Conservation (phyloP, 441 rosid genomes). For the Mallotus japonicus region DNA sequence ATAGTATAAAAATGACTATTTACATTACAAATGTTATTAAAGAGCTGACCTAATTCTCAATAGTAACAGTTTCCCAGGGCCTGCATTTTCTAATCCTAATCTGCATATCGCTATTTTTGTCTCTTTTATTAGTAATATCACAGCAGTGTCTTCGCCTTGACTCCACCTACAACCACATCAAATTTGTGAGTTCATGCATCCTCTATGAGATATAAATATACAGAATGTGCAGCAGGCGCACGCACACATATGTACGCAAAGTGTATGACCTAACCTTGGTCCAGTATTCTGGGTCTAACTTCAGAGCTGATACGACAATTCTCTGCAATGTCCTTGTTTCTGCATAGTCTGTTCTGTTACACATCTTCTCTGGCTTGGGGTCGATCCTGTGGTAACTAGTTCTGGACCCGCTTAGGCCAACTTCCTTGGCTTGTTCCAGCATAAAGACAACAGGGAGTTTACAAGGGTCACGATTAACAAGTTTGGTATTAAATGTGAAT, state of each 20-base stretch:
- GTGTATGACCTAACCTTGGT: conserved; percentile 38
- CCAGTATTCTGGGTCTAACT: conserved; percentile 59
- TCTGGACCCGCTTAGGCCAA: conserved; percentile 40
- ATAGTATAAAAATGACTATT: not conserved
- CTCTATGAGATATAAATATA: not conserved
- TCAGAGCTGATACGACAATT: conserved; percentile 51
- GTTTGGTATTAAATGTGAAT: conserved; percentile 65
- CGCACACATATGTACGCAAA: too few species aligned
- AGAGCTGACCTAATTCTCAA: too few species aligned
- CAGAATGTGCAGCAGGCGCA: not conserved
- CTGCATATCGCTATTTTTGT: conserved; percentile 33
- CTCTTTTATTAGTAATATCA: conserved; percentile 44
- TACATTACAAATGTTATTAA: not conserved
- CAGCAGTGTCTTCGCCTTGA: conserved; percentile 66
- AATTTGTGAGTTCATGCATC: not conserved
- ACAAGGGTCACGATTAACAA: conserved; percentile 48
- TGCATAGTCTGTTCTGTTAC: conserved; percentile 31
- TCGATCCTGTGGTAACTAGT: conserved; percentile 40
- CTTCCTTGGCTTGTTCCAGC: conserved; percentile 44
- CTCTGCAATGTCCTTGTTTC: conserved; percentile 37
- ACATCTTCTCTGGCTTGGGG: conserved; percentile 30
- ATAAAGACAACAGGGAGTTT: conserved; percentile 52
- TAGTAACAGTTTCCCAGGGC: conserved; percentile 32
- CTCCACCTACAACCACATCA: conserved; percentile 26
- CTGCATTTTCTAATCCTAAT: conserved; percentile 70